phyloP scores from a whole-genome alignment of 805 yeast species.

The Starmerella scarabaei region DNA sequence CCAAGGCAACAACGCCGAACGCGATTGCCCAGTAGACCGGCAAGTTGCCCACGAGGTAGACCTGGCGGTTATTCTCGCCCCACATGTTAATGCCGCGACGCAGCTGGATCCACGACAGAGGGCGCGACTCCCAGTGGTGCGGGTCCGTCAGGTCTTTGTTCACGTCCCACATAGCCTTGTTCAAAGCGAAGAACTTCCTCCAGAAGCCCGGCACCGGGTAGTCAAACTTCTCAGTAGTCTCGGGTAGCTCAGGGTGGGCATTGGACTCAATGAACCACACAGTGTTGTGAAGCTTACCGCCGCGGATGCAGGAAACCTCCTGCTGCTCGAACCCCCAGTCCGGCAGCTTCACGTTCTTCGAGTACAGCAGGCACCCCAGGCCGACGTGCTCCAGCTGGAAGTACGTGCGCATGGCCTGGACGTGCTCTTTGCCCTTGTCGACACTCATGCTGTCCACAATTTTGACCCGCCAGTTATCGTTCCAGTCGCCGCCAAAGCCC shows the following conservation, averaged over 20 bases:
- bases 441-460: slow-evolving; percentile 31
- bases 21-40: slow-evolving; percentile 41
- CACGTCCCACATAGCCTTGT: slow-evolving; percentile 41
- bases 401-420: slow-evolving; percentile 50
- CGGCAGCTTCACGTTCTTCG: slow-evolving; percentile 63
- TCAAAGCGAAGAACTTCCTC: slow-evolving; percentile 43
- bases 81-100: slow-evolving; percentile 49
- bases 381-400: slow-evolving; percentile 58
- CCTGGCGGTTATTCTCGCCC: slow-evolving; percentile 32
- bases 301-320: slow-evolving; percentile 76
- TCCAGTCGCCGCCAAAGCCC: slow-evolving; percentile 49
- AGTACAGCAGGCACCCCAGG: slow-evolving; percentile 54
- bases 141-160: slow-evolving; percentile 37
- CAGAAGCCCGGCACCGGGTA: slow-evolving; percentile 33
- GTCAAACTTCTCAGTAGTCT: slow-evolving; percentile 26
- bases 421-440: slow-evolving; percentile 23
- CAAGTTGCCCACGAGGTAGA: slow-evolving; percentile 55
- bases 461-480: slow-evolving; percentile 57
- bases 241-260: slow-evolving; percentile 37
- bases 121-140: slow-evolving; percentile 42
- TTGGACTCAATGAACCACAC: slow-evolving; percentile 65
- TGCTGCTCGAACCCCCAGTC: slow-evolving; percentile 73
- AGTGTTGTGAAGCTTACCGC: slow-evolving; percentile 54
- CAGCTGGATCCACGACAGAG: slow-evolving; percentile 51
- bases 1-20: slow-evolving; percentile 24